A percentile compares a stretch with the other conserved stretches of the same genome.
Conservation (phyloP, 768 basidiomycete genomes). For the Crassisporium funariophilum region DNA sequence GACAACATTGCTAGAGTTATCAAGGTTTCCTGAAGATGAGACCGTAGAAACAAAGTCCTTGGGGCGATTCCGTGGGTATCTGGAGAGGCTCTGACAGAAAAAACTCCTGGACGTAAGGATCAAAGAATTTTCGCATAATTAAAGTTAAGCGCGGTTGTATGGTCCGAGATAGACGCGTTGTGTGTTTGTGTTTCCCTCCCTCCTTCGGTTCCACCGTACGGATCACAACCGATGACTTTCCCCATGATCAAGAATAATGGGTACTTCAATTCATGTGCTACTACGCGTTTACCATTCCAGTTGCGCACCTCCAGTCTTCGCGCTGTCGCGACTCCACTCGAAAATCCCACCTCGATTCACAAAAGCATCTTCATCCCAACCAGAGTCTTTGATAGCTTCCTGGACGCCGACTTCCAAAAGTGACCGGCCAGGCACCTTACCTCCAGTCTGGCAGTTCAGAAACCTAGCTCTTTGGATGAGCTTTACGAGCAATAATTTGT, state of each 20-base stretch:
- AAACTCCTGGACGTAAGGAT: too few relatives aligned
- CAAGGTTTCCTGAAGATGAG: too few relatives aligned
- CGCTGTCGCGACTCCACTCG: constrained; percentile 32
- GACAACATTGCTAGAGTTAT: too few relatives aligned
- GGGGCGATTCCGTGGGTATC: too few relatives aligned
- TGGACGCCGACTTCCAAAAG: constrained; percentile 37
- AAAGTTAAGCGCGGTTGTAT: too few relatives aligned
- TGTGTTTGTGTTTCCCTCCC: not conserved
- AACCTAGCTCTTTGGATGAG: constrained; percentile 15
- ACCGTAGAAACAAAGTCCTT: too few relatives aligned
- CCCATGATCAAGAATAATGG: constrained; percentile 5
- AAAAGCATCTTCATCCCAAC: constrained; percentile 35
- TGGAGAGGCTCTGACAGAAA: too few relatives aligned
- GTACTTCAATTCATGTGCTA: constrained; percentile 1
- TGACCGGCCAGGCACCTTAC: constrained; percentile 31
- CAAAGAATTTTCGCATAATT: too few relatives aligned
- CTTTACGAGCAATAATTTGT: not conserved
- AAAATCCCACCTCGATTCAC: constrained; percentile 34
- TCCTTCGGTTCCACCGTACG: not conserved
- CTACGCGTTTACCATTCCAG: constrained; percentile 11
- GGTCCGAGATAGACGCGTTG: not conserved
- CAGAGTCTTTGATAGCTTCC: constrained; percentile 32
- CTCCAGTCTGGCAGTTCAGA: constrained; percentile 33
- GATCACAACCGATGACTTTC: constrained; percentile 2
- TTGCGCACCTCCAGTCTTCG: not conserved